phyloP scores from a whole-genome alignment of 1,139 yeast species.

The Torulaspora globosa region DNA sequence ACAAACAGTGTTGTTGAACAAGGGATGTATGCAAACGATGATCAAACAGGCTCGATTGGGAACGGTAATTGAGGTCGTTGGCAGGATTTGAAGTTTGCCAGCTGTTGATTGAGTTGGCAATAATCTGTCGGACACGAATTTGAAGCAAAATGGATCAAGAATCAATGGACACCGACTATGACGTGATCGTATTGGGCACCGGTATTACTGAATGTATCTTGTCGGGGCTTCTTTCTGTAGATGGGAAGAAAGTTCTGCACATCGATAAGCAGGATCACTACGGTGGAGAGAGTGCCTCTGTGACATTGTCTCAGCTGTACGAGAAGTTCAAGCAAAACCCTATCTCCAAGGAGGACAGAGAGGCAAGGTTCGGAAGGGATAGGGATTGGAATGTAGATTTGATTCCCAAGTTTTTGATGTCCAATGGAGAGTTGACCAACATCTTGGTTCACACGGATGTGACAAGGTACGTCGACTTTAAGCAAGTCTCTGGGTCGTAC shows the following conservation, averaged over 20 bases:
- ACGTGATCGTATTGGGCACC: constrained; percentile 78
- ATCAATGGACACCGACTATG: constrained; percentile 91
- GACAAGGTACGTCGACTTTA: constrained; percentile 91
- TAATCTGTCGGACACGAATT: background rate
- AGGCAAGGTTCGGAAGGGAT: constrained; percentile 67
- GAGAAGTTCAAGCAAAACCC: constrained; percentile 69
- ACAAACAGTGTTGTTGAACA: constrained; percentile 1
- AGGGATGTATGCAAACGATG: constrained; percentile 2
- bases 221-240: constrained; percentile 90
- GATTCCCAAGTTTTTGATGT: constrained; percentile 96
- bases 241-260: constrained; percentile 93
- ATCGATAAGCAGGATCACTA: constrained; percentile 95
- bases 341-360: constrained; percentile 53
- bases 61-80: background rate
- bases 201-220: constrained; percentile 96
- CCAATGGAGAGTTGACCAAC: constrained; percentile 95
- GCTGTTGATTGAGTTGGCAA: background rate
- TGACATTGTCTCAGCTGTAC: constrained; percentile 54
- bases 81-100: background rate
- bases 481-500: constrained; percentile 90
- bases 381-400: constrained; percentile 98
- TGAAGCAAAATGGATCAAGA: constrained; percentile 22
- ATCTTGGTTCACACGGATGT: constrained; percentile 94
- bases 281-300: constrained; percentile 69
- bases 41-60: background rate